Evolutionary conservation across 768 basidiomycete genomes (phyloP).

Genomic region (Boletus pseudo-olivaceus): DNA sequence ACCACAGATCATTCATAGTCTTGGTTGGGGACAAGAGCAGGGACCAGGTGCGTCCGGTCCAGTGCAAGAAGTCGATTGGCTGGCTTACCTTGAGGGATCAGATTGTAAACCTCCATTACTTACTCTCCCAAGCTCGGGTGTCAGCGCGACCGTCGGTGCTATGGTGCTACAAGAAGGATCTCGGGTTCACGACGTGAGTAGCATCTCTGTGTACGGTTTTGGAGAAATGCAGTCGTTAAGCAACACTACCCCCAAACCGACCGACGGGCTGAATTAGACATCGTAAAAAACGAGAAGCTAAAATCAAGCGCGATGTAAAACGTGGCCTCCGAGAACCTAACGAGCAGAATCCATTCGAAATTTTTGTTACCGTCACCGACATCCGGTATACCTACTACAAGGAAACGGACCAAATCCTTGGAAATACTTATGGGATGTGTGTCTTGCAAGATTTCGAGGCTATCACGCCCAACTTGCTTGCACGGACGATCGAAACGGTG

Average conservation of each 20-base stretch:
- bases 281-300: slow-evolving; percentile 94
- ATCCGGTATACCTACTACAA: slow-evolving; percentile 99
- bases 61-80: neutral
- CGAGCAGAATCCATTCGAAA: slow-evolving; percentile 96
- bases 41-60: slow-evolving; percentile 65
- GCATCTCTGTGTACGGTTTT: neutral
- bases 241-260: neutral
- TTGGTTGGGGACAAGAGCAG: slow-evolving; percentile 92
- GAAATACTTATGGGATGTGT: slow-evolving; percentile 97
- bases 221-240: neutral
- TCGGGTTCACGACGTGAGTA: slow-evolving; percentile 88
- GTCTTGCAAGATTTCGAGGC: slow-evolving; percentile 98
- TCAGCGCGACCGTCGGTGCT: slow-evolving; percentile 88
- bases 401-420: slow-evolving; percentile 94
- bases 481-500: slow-evolving; percentile 96
- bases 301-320: slow-evolving; percentile 95
- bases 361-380: slow-evolving; percentile 97
- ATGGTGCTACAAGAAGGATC: slow-evolving; percentile 99
- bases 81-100: slow-evolving; percentile 26
- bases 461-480: slow-evolving; percentile 94
- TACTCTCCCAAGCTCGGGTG: slow-evolving; percentile 87
- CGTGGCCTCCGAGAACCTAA: slow-evolving; percentile 90
- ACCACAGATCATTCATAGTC: slow-evolving; percentile 93
- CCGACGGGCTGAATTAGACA: slow-evolving; percentile 48
- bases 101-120: slow-evolving; percentile 93